These are phyloP conservation scores for Conringia planisiliqua DNA, from an alignment of 345 rosid genomes.

Conservation along the genomic window DNA sequence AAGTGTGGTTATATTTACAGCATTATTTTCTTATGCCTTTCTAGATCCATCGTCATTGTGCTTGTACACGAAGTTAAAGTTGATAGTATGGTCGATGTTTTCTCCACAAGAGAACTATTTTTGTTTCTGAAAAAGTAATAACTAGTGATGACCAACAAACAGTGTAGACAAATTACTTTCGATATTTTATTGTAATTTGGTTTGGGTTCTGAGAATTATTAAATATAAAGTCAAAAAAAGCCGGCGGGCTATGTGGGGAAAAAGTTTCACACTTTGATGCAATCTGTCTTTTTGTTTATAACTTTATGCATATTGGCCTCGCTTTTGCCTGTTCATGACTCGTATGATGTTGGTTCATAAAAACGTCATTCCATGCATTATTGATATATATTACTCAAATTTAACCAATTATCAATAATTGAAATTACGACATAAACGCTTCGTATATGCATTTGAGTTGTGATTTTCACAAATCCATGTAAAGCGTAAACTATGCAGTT, in stretches of 20 bases:
- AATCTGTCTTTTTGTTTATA: constrained; percentile 1
- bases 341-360: not conserved
- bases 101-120: not conserved
- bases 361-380: constrained; percentile 5
- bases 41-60: not conserved
- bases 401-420: too few species aligned
- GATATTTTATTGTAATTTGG: not conserved
- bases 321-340: constrained; percentile 2
- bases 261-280: constrained; percentile 21
- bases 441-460: not conserved
- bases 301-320: constrained; percentile 18
- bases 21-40: not conserved
- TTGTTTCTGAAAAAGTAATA: not conserved
- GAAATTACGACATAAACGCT: not conserved
- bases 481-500: not conserved
- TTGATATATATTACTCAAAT: not conserved
- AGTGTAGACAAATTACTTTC: not conserved
- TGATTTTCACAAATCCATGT: not conserved
- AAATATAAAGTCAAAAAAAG: constrained; percentile 22
- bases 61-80: not conserved
- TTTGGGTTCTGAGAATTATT: not conserved
- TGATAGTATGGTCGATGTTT: not conserved
- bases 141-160: not conserved
- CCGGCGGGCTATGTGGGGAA: constrained; percentile 27
- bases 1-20: not conserved